Evolutionary conservation across 2,329 filamentous ascomycete genomes (phyloP), one percentile per base, ranked within the genome.

Genomic region (Claviceps sp.): DNA sequence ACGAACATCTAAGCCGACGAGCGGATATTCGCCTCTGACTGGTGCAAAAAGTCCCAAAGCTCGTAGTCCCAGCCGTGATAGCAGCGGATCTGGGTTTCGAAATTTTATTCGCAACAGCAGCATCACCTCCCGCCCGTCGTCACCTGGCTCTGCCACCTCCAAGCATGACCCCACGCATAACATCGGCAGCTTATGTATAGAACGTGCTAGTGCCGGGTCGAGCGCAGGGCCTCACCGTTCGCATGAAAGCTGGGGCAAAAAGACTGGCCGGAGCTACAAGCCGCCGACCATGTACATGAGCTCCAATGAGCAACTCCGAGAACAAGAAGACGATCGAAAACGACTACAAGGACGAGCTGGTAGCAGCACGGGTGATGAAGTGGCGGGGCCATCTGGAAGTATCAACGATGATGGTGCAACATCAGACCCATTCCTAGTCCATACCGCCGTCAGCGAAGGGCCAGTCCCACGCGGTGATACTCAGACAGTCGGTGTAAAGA

Each of bases 1-100:
- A 59, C 83, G 85, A 56, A 95, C 90, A 36, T 80, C 88, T 36
- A 90, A 90, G 65, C 85, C 83, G 7, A 86, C 86, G 0, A 88
- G 85, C 49, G 86, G 86, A 50, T 80, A 82, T 60, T 89, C 86
- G 9, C 70, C 82, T 17, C 68, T 86, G 49, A 88, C 84, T n/a
- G 78, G 82, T 0, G 75, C 76, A 53, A 81, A 75, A 58, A 78
- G 68, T 16, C 72, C 73, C 20, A 56, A 55, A 37, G 59, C 57
- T 1, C 79, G 74, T 55, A 79, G 71, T 29, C 71, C 74, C 20
- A 68, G 68, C 50, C 72, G 72, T 54, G 77, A 78, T 34, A 65
- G 70, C 42, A 67, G 68, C 43, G 46, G 37, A 40, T 73, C 76
- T 20, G 77, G 79, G 13, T 62, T 86, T 44, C 79, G 76, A 60